phyloP scores from a whole-genome alignment of 1,284 basidiomycete genomes.

The Phellinidium pouzarii region DNA sequence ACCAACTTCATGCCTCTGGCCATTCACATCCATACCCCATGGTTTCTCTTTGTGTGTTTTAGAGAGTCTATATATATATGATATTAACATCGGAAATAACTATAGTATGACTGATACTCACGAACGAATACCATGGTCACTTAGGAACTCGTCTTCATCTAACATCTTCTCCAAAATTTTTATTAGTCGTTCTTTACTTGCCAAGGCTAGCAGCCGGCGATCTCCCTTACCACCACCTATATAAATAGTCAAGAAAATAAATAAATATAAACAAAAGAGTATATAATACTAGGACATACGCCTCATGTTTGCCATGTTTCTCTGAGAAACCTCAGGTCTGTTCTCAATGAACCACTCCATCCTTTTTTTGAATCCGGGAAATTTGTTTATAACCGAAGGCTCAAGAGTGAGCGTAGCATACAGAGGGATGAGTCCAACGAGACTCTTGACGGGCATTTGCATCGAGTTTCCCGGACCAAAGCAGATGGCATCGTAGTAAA shows the following conservation, averaged over 20 bases:
- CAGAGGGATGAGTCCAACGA: slow-evolving; percentile 93
- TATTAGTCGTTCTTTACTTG: slow-evolving; percentile 84
- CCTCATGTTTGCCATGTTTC: slow-evolving; percentile 97
- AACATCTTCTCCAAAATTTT: slow-evolving; percentile 94
- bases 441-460: slow-evolving; percentile 87
- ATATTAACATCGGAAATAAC: background rate
- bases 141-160: slow-evolving; percentile 93
- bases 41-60: slow-evolving; percentile 88
- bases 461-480: slow-evolving; percentile 81
- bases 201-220: slow-evolving; percentile 83
- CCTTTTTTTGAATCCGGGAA: slow-evolving; percentile 97
- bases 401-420: slow-evolving; percentile 94
- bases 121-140: slow-evolving; percentile 93
- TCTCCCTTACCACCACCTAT: slow-evolving; percentile 77
- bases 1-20: slow-evolving; percentile 84
- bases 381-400: slow-evolving; percentile 79
- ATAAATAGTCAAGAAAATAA: background rate
- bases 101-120: slow-evolving; percentile 35
- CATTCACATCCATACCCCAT: slow-evolving; percentile 92
- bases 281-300: slow-evolving; percentile 36
- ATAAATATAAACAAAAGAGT: background rate
- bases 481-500: slow-evolving; percentile 97
- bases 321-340: slow-evolving; percentile 74
- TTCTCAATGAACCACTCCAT: slow-evolving; percentile 99
- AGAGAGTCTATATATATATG: slow-evolving; percentile 52